Evolutionary conservation across 2,329 filamentous ascomycete species (phyloP), one percentile per base, ranked within the genome.

Genomic region (Talaromyces verruculosus): DNA sequence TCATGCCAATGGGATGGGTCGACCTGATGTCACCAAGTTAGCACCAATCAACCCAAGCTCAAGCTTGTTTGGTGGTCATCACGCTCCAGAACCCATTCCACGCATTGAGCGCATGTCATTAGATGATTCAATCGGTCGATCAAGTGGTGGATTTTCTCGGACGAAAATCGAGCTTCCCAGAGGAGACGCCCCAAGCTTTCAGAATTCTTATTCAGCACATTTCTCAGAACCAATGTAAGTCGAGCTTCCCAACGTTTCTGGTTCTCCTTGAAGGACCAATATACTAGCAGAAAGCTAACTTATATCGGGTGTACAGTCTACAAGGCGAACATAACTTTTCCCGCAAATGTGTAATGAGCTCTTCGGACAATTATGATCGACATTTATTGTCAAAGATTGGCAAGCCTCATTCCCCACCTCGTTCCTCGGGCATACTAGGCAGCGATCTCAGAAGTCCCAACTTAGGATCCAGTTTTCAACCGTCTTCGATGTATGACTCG

Each of bases 291-390:
- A 60, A 4, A 43, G 57, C 57, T 60, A 45, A 60, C 15, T 28
- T 41, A 11, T 4, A 5, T 30, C 3, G 28, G 49, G 28, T 35
- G 5, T 22, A 68, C 73, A 87, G 85, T 72, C 77, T 88, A 64
- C 85, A 86, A 69, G 86, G 86, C 71, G 86, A 88, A 75, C 81
- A 81, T 61, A 84, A 87, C 68, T 81, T 88, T 58, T 87, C 86
- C 57, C 82, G 84, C 68, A 80, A 83, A 68, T 83, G 85, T 57
- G 82, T 87, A 47, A 82, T 86, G 69, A 82, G 81, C 65, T 87
- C 85, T 2, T 87, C 85, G 28, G 84, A 88, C 71, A 85, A 83
- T 37, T 89, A 88, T 75, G 87, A 89, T 71, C 84, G 88, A 73
- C 84, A 87, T 68, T 76, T 88, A 13, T 76, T 89, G 30, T 87